phyloP scores from a whole-genome alignment of 306 rosid species.

The Carpinus viminea region DNA sequence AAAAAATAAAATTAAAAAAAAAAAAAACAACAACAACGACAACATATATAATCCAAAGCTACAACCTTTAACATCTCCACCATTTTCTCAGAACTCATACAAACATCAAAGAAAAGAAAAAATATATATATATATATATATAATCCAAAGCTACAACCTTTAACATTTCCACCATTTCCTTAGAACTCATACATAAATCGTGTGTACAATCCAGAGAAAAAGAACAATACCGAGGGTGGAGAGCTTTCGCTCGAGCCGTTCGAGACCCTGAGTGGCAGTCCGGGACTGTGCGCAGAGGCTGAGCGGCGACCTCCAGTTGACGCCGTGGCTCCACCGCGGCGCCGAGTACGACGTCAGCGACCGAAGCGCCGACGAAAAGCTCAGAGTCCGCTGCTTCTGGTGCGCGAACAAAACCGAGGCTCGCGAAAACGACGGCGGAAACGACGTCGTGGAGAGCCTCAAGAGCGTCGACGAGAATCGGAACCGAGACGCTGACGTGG shows the following conservation, averaged over 20 bases:
- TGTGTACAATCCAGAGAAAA: not conserved
- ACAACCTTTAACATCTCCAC: too few relatives aligned
- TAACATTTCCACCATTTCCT: not conserved
- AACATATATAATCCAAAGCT: too few relatives aligned
- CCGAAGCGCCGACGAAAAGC: constrained; percentile 2
- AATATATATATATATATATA: too few relatives aligned
- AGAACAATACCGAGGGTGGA: constrained; percentile 5
- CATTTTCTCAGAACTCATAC: too few relatives aligned
- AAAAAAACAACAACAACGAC: too few relatives aligned
- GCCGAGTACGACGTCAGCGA: constrained; percentile 1
- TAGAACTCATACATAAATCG: not conserved
- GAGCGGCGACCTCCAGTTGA: not conserved
- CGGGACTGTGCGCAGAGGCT: not conserved
- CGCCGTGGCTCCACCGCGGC: constrained; percentile 9
- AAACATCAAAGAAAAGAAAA: too few relatives aligned
- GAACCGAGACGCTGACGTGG: not conserved
- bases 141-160: constrained; percentile 8
- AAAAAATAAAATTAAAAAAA: too few relatives aligned
- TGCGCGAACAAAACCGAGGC: not conserved
- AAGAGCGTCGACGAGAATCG: constrained; percentile 12
- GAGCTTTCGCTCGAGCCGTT: constrained; percentile 9
- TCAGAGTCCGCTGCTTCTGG: not conserved
- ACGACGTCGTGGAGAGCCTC: not conserved
- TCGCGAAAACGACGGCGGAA: not conserved
- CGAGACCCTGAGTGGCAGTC: not conserved